Percentiles rank a stretch among this genome's conserved stretches.
phyloP scores from a whole-genome alignment of 2,329 filamentous ascomycete genomes.

The Tothia fuscella region DNA sequence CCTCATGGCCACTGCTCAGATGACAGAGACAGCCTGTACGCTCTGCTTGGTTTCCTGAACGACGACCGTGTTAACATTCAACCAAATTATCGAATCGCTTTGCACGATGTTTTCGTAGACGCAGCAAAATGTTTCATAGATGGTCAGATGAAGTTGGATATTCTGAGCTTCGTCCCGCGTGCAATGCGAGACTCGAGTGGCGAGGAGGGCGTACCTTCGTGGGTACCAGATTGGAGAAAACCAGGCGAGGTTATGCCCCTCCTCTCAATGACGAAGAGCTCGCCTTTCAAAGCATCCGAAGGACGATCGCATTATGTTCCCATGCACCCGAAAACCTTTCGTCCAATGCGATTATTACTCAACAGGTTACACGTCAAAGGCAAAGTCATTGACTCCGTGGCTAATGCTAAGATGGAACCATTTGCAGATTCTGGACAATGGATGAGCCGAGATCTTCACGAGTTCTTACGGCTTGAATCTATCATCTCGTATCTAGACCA shows the following conservation, averaged over 20 bases:
- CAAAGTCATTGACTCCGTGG: constrained; percentile 3
- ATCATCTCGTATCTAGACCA: not conserved
- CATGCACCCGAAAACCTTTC: not conserved
- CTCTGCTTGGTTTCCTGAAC: constrained; percentile 2
- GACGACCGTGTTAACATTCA: constrained; percentile 3
- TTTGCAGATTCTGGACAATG: constrained; percentile 2
- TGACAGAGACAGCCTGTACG: constrained; percentile 2
- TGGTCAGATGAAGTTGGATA: constrained; percentile 5
- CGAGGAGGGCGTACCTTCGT: constrained; percentile 5
- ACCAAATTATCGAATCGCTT: constrained; percentile 2
- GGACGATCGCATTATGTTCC: not conserved
- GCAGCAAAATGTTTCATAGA: constrained; percentile 4
- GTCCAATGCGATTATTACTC: constrained; percentile 4
- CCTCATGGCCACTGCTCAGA: constrained; percentile 6
- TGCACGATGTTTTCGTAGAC: not conserved
- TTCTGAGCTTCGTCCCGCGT: constrained; percentile 4
- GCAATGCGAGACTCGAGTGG: not conserved
- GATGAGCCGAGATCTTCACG: constrained; percentile 4
- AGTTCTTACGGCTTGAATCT: constrained; percentile 3
- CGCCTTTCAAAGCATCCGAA: constrained; percentile 7
- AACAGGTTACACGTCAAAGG: constrained; percentile 6
- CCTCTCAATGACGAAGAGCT: not conserved
- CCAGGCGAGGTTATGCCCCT: constrained; percentile 4
- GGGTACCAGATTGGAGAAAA: constrained; percentile 8
- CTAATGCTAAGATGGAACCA: not conserved